A percentile compares a stretch with the other conserved stretches of the same genome.
phyloP scores from a whole-genome alignment of 169 alveolate species.

The Cryptosporidium canis region DNA sequence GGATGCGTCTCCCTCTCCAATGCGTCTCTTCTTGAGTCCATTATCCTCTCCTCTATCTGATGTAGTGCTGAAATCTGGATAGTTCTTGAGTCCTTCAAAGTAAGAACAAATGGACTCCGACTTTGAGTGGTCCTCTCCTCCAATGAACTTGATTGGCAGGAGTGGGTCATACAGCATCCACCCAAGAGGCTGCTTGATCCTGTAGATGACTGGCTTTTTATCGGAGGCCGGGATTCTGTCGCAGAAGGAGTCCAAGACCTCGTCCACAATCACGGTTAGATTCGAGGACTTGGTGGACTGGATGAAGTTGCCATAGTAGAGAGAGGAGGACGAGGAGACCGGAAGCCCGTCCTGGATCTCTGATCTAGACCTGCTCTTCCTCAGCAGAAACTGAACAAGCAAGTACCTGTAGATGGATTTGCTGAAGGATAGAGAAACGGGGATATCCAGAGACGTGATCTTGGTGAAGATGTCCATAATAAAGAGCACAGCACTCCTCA shows the following conservation, averaged over 20 bases:
- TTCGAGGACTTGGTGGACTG: slow-evolving; percentile 32
- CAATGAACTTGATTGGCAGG: slow-evolving; percentile 8
- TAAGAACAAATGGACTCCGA: neutral
- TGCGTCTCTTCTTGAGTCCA: neutral
- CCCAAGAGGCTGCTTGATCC: slow-evolving; percentile 50
- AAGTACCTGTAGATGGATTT: slow-evolving; percentile 15
- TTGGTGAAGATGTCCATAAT: slow-evolving; percentile 28
- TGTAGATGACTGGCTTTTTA: slow-evolving; percentile 29
- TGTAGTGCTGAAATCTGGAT: neutral
- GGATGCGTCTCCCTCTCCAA: neutral
- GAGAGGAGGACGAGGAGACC: slow-evolving; percentile 11
- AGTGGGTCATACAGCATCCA: slow-evolving; percentile 69
- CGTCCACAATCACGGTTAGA: slow-evolving; percentile 11
- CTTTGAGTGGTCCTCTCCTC: neutral
- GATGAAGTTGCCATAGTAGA: slow-evolving; percentile 40
- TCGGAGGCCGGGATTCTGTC: slow-evolving; percentile 47
- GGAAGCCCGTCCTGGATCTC: slow-evolving; percentile 58
- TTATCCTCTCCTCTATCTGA: neutral
- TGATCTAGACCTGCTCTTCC: slow-evolving; percentile 39
- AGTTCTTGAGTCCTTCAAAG: neutral
- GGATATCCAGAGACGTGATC: slow-evolving; percentile 31
- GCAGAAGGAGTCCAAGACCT: slow-evolving; percentile 23
- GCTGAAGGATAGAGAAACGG: slow-evolving; percentile 21
- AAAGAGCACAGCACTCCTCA: neutral
- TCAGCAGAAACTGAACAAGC: slow-evolving; percentile 26